Base-by-base conservation (phyloP, 148 eudicot genomes). In the Nepenthes mirabilis region DNA sequence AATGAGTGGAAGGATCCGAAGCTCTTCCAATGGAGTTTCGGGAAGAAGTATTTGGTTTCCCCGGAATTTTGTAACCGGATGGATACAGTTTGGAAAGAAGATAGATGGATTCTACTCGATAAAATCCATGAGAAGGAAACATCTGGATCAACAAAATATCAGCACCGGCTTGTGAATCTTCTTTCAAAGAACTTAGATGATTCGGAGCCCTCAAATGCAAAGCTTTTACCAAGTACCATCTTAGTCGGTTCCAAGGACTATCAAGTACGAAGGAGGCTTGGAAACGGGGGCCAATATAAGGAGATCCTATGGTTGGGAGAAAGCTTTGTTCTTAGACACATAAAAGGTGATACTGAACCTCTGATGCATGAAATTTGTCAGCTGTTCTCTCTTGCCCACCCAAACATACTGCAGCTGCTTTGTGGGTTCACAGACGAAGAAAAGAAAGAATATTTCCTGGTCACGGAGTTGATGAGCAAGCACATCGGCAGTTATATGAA, bases 241-340 rank as follows among this genome's bases (percentile, higher is more conserved):
- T 66, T 89, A 11, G 75, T 79, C n/a, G 68, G 72, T n/a, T 75
- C 88, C 6, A 82, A 77, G 67, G 96, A 83, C 56, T 85, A 82
- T 56, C 84, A 74, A 59, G 83, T 85, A 56, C 75, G 69, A 68
- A 73, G 81, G 59, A 68, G 96, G 37, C 58, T 88, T n/a, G 96
- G 89, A 58, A 75, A 47, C 33, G 78, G 80, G 51, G 80, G 84
- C 55, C 79, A 83, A 57, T 75, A 75, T 65, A 88, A 88, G 65
- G 96, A 88, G 77, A 85, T 88, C 56, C 79, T 73, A 3, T 88
- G 96, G 91, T 59, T 88, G 34, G 89, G 91, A 1, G 89, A 85
- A 60, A 85, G 77, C 59, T 85, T 85, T 54, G 84, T 79, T 64
- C 64, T 88, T 59, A 75, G 87, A 66, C 83, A 80, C 36, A 69